These are phyloP conservation scores for Sarocladiaceae sp. DNA, from an alignment of 2,329 filamentous ascomycete genomes.

Conservation along the genomic window DNA sequence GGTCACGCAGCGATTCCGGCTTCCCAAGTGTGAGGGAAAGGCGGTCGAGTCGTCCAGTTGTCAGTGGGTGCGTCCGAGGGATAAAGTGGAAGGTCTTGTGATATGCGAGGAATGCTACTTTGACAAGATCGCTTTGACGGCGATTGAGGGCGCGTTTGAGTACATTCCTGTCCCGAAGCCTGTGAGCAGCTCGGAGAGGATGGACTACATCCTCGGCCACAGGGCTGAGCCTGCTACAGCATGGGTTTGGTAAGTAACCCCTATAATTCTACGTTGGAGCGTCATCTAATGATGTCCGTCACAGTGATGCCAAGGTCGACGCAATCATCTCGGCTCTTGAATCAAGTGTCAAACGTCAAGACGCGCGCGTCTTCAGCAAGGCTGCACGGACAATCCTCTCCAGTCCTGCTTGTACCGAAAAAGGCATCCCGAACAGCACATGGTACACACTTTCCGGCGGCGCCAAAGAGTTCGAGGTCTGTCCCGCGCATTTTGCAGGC, in stretches of 20 bases:
- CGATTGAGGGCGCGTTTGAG: conserved; percentile 24
- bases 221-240: conserved; percentile 16
- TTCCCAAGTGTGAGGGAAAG: conserved; percentile 25
- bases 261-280: not conserved
- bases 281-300: not conserved
- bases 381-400: conserved; percentile 19
- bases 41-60: conserved; percentile 16
- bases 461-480: conserved; percentile 21
- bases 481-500: conserved; percentile 29
- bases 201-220: conserved; percentile 14
- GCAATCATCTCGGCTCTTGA: conserved; percentile 21
- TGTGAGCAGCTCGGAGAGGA: not conserved
- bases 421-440: conserved; percentile 25
- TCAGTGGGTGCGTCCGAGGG: conserved; percentile 22
- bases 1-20: conserved; percentile 17
- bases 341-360: conserved; percentile 18
- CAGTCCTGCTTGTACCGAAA: conserved; percentile 20
- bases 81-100: conserved; percentile 20
- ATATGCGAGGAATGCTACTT: conserved; percentile 31
- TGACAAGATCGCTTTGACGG: conserved; percentile 26
- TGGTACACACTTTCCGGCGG: conserved; percentile 28
- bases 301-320: conserved; percentile 16
- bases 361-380: conserved; percentile 23
- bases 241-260: conserved; percentile 18
- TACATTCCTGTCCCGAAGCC: conserved; percentile 11